A percentile compares a stretch with the other conserved stretches of the same genome.
Conservation (phyloP, 805 yeast genomes). For the Starmerella riodocensis region DNA sequence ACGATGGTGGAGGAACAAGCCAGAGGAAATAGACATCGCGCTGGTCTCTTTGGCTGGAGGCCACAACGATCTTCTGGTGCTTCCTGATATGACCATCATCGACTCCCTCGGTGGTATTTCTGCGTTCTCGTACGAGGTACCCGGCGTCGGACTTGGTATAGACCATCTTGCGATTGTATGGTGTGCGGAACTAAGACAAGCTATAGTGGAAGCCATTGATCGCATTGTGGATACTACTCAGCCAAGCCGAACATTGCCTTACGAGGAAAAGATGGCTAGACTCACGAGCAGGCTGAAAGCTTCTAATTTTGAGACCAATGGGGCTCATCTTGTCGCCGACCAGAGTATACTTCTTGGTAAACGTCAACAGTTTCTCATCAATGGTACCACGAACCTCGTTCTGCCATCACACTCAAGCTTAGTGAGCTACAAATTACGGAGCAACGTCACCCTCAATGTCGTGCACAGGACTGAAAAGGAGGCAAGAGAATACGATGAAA, state of each 20-base stretch:
- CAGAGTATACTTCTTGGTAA: slow-evolving; percentile 4
- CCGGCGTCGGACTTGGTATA: slow-evolving; percentile 83
- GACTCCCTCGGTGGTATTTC: slow-evolving; percentile 71
- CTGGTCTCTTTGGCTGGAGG: slow-evolving; percentile 88
- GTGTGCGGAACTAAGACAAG: slow-evolving; percentile 77
- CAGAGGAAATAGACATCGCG: slow-evolving; percentile 40
- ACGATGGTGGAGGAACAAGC: slow-evolving; percentile 51
- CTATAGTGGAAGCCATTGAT: slow-evolving; percentile 45
- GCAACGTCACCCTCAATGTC: slow-evolving; percentile 5
- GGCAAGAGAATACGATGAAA: slow-evolving; percentile 16
- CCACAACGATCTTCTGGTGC: slow-evolving; percentile 56
- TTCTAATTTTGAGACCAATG: neutral
- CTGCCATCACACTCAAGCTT: slow-evolving; percentile 19
- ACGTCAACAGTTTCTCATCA: neutral
- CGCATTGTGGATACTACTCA: slow-evolving; percentile 42
- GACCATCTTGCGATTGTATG: slow-evolving; percentile 93
- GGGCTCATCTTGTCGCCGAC: neutral
- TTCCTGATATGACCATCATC: slow-evolving; percentile 78
- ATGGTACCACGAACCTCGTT: slow-evolving; percentile 7
- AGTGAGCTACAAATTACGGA: slow-evolving; percentile 13
- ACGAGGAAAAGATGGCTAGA: slow-evolving; percentile 41
- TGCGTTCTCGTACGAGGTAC: slow-evolving; percentile 72
- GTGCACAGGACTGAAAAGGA: slow-evolving; percentile 19
- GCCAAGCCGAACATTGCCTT: slow-evolving; percentile 36
- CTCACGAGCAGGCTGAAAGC: slow-evolving; percentile 7